These are phyloP conservation scores for Fusarium sp. DNA, from an alignment of 2,329 filamentous ascomycete genomes.

Conservation along the genomic window DNA sequence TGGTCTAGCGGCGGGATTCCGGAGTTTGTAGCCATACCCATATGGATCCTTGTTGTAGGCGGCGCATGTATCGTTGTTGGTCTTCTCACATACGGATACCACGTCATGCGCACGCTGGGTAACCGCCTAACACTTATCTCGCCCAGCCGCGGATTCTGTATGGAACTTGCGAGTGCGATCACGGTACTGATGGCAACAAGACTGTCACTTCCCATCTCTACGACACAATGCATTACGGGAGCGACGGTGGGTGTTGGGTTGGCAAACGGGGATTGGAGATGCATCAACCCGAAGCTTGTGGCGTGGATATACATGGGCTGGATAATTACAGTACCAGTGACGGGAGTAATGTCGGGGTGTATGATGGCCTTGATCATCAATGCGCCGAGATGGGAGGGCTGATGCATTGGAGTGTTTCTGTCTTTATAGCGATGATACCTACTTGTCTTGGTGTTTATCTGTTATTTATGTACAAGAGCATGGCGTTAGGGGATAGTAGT, in stretches of 20 bases:
- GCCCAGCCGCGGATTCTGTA: constrained; percentile 71
- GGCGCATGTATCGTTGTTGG: constrained; percentile 68
- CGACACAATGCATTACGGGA: constrained; percentile 75
- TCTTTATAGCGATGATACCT: constrained; percentile 17
- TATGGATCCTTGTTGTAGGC: constrained; percentile 72
- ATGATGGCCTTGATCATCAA: constrained; percentile 70
- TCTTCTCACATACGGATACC: constrained; percentile 73
- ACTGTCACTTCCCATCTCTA: constrained; percentile 71
- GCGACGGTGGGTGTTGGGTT: constrained; percentile 75
- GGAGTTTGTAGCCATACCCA: constrained; percentile 64
- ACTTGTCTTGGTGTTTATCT: background rate
- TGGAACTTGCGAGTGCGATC: constrained; percentile 73
- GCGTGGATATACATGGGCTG: constrained; percentile 71
- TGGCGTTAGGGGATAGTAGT: constrained; percentile 32
- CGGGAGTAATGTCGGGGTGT: constrained; percentile 65
- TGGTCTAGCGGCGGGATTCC: constrained; percentile 66
- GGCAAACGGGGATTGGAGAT: constrained; percentile 70
- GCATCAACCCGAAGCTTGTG: constrained; percentile 73
- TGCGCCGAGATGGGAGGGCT: constrained; percentile 59
- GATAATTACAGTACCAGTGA: constrained; percentile 67
- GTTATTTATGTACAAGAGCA: background rate
- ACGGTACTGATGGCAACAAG: constrained; percentile 73
- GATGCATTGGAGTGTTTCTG: background rate
- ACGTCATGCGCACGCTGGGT: constrained; percentile 75
- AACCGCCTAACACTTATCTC: constrained; percentile 75